Evolutionary conservation across 2,329 filamentous ascomycete species (phyloP).

Genomic region (Corynespora cassiicola): DNA sequence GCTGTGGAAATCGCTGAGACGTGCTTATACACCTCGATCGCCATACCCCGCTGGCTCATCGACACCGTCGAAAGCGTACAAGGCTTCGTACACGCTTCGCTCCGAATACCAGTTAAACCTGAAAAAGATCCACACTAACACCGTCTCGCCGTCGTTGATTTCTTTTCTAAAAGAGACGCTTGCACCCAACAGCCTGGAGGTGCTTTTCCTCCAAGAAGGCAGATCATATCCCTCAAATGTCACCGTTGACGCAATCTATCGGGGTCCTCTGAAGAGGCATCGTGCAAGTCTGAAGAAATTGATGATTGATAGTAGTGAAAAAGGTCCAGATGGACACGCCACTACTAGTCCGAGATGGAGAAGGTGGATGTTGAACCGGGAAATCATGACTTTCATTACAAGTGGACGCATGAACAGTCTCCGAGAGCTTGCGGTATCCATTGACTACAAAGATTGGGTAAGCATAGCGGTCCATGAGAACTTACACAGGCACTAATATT

Average conservation of each 20-base stretch:
- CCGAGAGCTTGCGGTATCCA: conserved; percentile 72
- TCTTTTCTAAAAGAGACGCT: conserved; percentile 79
- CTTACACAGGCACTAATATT: conserved; percentile 14
- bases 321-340: conserved; percentile 51
- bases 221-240: conserved; percentile 63
- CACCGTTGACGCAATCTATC: conserved; percentile 73
- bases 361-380: conserved; percentile 73
- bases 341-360: conserved; percentile 59
- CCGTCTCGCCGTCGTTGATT: conserved; percentile 71
- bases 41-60: conserved; percentile 38
- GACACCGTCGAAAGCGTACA: conserved; percentile 43
- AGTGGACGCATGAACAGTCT: conserved; percentile 77
- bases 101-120: conserved; percentile 62
- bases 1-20: conserved; percentile 75
- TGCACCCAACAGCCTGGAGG: conserved; percentile 79
- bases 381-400: conserved; percentile 75
- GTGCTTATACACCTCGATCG: conserved; percentile 53
- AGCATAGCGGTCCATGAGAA: conserved; percentile 33
- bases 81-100: conserved; percentile 46
- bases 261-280: conserved; percentile 73
- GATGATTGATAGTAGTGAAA: conserved; percentile 74
- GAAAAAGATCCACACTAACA: conserved; percentile 78
- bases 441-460: conserved; percentile 82
- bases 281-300: conserved; percentile 73
- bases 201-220: conserved; percentile 76